These are phyloP conservation scores for Penicillium thymicola DNA, from an alignment of 2,329 filamentous ascomycete genomes.

Conservation along the genomic window DNA sequence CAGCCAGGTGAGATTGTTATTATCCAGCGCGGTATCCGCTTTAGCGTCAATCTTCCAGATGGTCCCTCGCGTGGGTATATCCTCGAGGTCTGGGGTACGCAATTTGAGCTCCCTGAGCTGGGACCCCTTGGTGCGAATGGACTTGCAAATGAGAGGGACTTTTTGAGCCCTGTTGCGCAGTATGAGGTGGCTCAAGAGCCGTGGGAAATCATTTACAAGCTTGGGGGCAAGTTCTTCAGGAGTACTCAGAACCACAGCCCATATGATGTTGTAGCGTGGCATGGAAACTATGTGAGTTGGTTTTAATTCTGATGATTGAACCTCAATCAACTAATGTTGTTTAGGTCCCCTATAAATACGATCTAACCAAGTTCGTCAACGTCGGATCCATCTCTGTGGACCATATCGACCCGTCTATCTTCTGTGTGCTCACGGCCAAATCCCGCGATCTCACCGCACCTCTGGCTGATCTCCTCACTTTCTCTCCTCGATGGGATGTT, in stretches of 20 bases:
- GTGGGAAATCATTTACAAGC: constrained; percentile 61
- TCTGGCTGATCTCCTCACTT: constrained; percentile 40
- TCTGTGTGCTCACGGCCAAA: constrained; percentile 41
- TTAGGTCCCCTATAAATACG: constrained; percentile 42
- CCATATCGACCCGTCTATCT: constrained; percentile 43
- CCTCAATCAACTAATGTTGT: neutral
- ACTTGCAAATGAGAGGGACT: constrained; percentile 64
- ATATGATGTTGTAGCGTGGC: constrained; percentile 70
- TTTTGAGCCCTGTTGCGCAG: constrained; percentile 58
- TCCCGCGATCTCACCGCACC: constrained; percentile 35
- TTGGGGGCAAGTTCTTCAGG: constrained; percentile 59
- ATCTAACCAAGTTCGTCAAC: constrained; percentile 41
- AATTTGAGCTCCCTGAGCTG: constrained; percentile 64
- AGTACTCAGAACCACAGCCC: constrained; percentile 63
- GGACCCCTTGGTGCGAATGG: constrained; percentile 65
- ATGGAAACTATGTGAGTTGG: constrained; percentile 57
- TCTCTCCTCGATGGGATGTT: constrained; percentile 41
- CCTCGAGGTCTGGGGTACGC: constrained; percentile 63
- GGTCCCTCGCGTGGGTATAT: constrained; percentile 64
- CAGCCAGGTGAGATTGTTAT: constrained; percentile 66
- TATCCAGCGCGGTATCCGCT: constrained; percentile 64
- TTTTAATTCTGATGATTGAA: too few relatives aligned
- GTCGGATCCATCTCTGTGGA: constrained; percentile 41
- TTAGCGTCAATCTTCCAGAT: constrained; percentile 58
- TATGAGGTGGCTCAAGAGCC: constrained; percentile 56